Conservation (phyloP, 306 rosid genomes). For the Ochetophila trinervis region DNA sequence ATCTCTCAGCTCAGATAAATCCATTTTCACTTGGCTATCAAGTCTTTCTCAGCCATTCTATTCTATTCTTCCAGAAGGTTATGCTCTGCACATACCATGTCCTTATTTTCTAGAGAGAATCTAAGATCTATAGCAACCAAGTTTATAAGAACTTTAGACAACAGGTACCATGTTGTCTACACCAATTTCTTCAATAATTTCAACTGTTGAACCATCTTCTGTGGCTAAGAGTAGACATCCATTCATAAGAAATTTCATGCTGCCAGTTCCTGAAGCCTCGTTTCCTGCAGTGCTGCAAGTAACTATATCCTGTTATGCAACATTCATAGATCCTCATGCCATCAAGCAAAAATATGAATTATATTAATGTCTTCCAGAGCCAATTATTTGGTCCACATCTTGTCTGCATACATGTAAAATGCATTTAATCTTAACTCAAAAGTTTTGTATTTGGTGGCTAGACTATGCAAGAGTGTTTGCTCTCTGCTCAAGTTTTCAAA, state of each 20-base stretch:
- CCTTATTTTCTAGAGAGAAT: neutral
- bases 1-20: too few relatives aligned
- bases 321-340: neutral
- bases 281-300: conserved; percentile 67
- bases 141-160: neutral
- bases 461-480: too few relatives aligned
- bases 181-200: conserved; percentile 73
- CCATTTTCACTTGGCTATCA: too few relatives aligned
- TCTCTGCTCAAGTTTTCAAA: too few relatives aligned
- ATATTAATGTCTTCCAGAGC: too few relatives aligned
- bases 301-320: conserved; percentile 26
- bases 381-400: too few relatives aligned
- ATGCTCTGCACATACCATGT: neutral
- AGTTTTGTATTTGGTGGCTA: too few relatives aligned
- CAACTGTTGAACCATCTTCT: conserved; percentile 64
- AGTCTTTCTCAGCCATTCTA: too few relatives aligned
- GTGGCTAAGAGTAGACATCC: conserved; percentile 73
- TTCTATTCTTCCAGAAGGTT: neutral
- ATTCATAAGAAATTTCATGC: conserved; percentile 77
- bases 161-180: conserved; percentile 54
- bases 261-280: conserved; percentile 73
- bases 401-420: too few relatives aligned
- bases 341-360: neutral
- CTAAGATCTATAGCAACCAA: neutral
- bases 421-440: too few relatives aligned